These are phyloP conservation scores for Apophysomyces variabilis DNA, from an alignment of 371 early-diverging fungal genomes.

Conservation along the genomic window DNA sequence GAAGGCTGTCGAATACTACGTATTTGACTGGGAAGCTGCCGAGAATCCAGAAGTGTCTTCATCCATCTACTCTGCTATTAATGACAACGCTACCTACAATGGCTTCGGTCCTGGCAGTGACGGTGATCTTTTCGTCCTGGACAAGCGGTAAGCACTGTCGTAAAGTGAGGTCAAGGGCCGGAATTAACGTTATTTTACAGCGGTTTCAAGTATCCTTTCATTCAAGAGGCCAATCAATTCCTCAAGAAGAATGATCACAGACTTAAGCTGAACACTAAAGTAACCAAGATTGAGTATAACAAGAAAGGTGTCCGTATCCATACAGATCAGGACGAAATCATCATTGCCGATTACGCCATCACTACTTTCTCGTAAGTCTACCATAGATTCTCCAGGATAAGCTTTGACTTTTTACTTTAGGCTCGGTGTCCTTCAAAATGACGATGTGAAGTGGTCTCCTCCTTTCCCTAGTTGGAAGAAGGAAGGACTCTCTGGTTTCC, in stretches of 20 bases:
- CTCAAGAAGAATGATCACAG: constrained; percentile 37
- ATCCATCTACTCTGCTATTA: constrained; percentile 26
- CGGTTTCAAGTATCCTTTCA: constrained; percentile 49
- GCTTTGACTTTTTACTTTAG: constrained; percentile 9
- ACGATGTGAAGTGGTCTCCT: constrained; percentile 47
- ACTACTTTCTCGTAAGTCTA: constrained; percentile 47
- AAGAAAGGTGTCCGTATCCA: constrained; percentile 37
- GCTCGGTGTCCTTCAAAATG: constrained; percentile 47
- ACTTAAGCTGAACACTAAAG: constrained; percentile 33
- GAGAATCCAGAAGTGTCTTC: constrained; percentile 47
- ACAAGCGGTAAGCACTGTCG: constrained; percentile 35
- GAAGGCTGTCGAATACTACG: constrained; percentile 48
- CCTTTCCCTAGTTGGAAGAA: constrained; percentile 47
- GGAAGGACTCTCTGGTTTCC: constrained; percentile 49
- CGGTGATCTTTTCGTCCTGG: constrained; percentile 43
- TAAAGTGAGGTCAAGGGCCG: neutral
- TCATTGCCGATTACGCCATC: constrained; percentile 54
- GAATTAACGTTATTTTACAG: constrained; percentile 20
- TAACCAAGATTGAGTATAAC: constrained; percentile 39
- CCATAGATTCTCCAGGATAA: neutral
- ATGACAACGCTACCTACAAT: constrained; percentile 38
- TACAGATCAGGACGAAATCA: constrained; percentile 33
- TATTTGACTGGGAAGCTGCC: constrained; percentile 49
- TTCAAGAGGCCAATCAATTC: constrained; percentile 35
- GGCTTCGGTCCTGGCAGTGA: constrained; percentile 48